phyloP scores from a whole-genome alignment of 73 alveolate species.

The Paraurostyla sp. region DNA sequence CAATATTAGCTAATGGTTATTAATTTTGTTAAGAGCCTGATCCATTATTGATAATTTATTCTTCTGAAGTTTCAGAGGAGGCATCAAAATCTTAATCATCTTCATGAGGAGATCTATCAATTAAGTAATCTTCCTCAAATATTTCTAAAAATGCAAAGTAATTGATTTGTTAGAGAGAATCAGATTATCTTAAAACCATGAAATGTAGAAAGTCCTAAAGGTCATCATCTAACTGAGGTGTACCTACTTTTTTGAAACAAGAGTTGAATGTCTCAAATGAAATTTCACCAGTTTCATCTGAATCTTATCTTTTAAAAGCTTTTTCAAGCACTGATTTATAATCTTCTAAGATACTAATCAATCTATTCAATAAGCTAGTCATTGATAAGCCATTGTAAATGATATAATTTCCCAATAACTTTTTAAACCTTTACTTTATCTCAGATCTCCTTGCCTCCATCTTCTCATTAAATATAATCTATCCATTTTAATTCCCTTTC shows the following conservation, averaged over 20 bases:
- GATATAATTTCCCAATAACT: not conserved
- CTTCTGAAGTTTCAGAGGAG: conserved; percentile 32
- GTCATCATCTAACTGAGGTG: conserved; percentile 15
- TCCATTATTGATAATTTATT: not conserved
- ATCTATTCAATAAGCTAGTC: not conserved
- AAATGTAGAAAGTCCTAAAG: not conserved
- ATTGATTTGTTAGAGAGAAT: not conserved
- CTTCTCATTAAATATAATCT: not conserved
- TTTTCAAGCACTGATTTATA: not conserved
- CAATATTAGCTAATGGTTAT: not conserved
- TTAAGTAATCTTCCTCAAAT: conserved; percentile 40
- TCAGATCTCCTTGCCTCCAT: not conserved
- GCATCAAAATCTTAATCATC: conserved; percentile 5
- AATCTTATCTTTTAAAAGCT: not conserved
- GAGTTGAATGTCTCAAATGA: not conserved
- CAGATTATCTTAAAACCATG: not conserved
- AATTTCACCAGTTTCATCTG: not conserved
- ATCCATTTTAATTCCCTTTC: not conserved
- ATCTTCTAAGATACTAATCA: conserved; percentile 1
- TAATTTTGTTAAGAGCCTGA: not conserved
- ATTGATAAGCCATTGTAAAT: conserved; percentile 44
- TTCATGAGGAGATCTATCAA: not conserved
- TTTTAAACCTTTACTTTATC: not conserved
- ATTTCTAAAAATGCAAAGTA: conserved; percentile 19
- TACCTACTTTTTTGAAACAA: not conserved